Base-by-base conservation (phyloP, 345 rosid species). In the Brassica napus region DNA sequence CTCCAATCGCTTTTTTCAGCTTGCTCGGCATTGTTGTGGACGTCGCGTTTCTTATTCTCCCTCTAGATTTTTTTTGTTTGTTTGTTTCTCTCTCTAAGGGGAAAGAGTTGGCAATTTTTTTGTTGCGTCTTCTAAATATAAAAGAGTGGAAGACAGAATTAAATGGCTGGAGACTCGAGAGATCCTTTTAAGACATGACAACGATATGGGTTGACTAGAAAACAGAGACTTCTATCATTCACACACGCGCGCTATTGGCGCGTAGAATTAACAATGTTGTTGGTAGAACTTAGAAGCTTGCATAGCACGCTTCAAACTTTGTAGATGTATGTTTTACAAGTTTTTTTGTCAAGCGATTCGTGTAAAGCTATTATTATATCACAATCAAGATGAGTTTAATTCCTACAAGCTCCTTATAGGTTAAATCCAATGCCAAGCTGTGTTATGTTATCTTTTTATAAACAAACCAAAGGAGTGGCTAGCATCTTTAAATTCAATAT, bases 1-100 rank as follows among this genome's bases (percentile, higher is more conserved):
- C 94, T 35, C 91, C 97, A 7, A 95, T 82, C 10, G 96, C 99
- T 65, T 88, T 95, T 82, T 87, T 86, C 0, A 95, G 77, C 86
- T 89, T 94, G 92, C 97, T 91, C 32, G 97, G 92, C 98, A 92
- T 92, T 81, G 44, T 63, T 8, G 57, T 47, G 28, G 49, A 8
- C 30, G 28, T 57, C 60, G 71, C 55, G 42, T 47, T 35, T 68
- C 58, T 34, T 60, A 57, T 15, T 39, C 60, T 54, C 65, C 23
- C 70, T 70, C 23, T 61, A 10, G 1, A 12, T 12, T 15, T 11
- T 68, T 42, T 6, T 34, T 70, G 32, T 18, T 10, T 58, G 2
- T 58, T 23, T 58, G 6, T 47, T 24, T 65, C 62, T 69, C 28
- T 57, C 71, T 64, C 63, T n/a, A 2, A 15, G 58, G 1, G 37